These are phyloP conservation scores for Entomophthora muscae DNA, from an alignment of 371 early-diverging fungal species.

Conservation along the genomic window DNA sequence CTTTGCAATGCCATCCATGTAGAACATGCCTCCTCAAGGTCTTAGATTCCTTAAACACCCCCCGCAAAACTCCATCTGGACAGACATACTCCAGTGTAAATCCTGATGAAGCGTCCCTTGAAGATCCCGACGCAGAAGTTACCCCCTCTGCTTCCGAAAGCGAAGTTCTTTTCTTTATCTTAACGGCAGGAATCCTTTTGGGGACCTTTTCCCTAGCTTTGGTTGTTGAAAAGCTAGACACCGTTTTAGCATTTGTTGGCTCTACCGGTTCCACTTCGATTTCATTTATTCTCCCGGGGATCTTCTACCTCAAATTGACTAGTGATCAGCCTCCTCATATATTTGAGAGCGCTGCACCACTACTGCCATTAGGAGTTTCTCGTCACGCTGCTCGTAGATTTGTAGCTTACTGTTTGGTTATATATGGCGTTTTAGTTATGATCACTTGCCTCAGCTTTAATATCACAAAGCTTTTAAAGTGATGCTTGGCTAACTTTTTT, in stretches of 20 bases:
- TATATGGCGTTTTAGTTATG: constrained; percentile 45
- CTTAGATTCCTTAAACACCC: constrained; percentile 13
- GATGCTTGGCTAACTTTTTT: no score
- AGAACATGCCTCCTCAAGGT: constrained; percentile 85
- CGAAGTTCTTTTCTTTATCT: constrained; percentile 20
- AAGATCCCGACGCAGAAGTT: not conserved
- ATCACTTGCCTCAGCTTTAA: constrained; percentile 38
- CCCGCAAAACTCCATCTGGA: constrained; percentile 6
- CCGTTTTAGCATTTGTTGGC: constrained; percentile 86
- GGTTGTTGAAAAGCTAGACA: constrained; percentile 49
- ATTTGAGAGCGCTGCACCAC: constrained; percentile 15
- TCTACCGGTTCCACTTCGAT: constrained; percentile 97
- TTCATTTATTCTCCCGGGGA: constrained; percentile 92
- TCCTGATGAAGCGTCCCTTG: not conserved
- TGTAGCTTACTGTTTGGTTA: constrained; percentile 22
- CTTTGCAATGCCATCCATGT: constrained; percentile 94
- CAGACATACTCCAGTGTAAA: not conserved
- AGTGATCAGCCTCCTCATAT: constrained; percentile 32
- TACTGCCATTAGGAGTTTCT: not conserved
- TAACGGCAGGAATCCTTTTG: constrained; percentile 52
- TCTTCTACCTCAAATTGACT: constrained; percentile 83
- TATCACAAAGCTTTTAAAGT: constrained; percentile 13
- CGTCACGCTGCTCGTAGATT: constrained; percentile 10
- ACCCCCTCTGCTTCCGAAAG: not conserved
- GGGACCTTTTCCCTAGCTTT: constrained; percentile 55